Evolutionary conservation across 164 flowering plant species (phyloP), one percentile per base, ranked within the genome.

Genomic region (Santalum album): DNA sequence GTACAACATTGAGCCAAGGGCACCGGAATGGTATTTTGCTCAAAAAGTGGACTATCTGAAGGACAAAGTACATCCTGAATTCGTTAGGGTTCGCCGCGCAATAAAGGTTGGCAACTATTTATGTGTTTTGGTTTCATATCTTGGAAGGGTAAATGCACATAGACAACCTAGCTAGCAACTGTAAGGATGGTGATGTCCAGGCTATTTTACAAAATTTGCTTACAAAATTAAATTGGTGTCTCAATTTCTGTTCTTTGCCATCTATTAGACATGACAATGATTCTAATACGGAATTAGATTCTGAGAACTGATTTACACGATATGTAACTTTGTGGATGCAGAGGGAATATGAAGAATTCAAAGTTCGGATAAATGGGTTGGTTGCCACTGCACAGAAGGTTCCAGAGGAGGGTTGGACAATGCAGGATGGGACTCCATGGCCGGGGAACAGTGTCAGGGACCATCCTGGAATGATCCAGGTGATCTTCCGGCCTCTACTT

Each of bases 401-500:
- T 63, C 81, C 81, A 21, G 81, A 77, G 38, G 81, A 77, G 38
- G 81, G 81, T 34, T 78, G 82, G 82, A 56, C 75, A 40, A 78
- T 75, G 83, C 83, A 75, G 62, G 83, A 78, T 71, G 83, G 83
- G 18, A 73, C 80, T 45, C 77, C 80, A 26, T 76, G 83, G 84
- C 82, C 84, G 18, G 84, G 82, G 34, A 79, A 79, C 58, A 79
- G 73, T 58, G 72, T 68, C n/a, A 60, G 78, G 24, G 82, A 80
- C 64, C 82, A 80, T 60, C 85, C 82, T 26, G 85, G 85, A 52
- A 77, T 80, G 85, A 80, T 80, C 35, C 83, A 79, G 81, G 81
- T 79, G 43, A 54, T 69, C 34, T n/a, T n/a, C n/a, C n/a, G n/a
- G n/a, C n/a, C n/a, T n/a, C n/a, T n/a, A n/a, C n/a, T n/a, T n/a